Conservation (phyloP, 2,329 filamentous ascomycete genomes). For the Cladosporium colombiae region DNA sequence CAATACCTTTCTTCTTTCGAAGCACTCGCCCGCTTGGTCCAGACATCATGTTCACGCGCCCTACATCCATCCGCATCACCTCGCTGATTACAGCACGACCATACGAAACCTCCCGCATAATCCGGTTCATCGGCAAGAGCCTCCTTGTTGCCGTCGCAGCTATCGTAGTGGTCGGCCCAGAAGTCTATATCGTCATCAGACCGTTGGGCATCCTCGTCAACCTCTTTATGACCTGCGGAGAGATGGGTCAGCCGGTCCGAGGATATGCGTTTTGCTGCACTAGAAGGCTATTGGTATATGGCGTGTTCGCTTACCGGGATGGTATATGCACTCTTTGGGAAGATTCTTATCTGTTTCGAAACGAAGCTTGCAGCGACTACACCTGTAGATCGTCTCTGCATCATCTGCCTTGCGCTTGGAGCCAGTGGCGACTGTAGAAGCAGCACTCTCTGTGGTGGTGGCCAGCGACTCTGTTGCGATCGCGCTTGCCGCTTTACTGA, state of each 20-base stretch:
- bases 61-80: background rate
- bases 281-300: background rate
- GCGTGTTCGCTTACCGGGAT: too few relatives aligned
- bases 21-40: background rate
- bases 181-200: background rate
- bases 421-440: background rate
- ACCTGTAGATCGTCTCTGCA: background rate
- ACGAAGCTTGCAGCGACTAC: background rate
- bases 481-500: background rate
- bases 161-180: background rate
- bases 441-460: background rate
- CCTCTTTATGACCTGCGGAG: background rate
- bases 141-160: background rate
- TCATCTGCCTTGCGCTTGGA: background rate
- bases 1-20: background rate
- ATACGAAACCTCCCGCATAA: background rate
- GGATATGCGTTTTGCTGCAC: background rate
- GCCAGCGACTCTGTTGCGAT: background rate
- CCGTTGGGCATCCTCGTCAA: background rate
- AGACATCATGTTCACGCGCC: background rate
- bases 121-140: background rate
- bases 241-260: background rate
- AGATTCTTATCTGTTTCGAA: background rate
- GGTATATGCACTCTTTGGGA: background rate
- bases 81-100: background rate